Evolutionary conservation across 805 yeast species (phyloP), one percentile per base, ranked within the genome.

Genomic region (Zygosaccharomyces bailii): DNA sequence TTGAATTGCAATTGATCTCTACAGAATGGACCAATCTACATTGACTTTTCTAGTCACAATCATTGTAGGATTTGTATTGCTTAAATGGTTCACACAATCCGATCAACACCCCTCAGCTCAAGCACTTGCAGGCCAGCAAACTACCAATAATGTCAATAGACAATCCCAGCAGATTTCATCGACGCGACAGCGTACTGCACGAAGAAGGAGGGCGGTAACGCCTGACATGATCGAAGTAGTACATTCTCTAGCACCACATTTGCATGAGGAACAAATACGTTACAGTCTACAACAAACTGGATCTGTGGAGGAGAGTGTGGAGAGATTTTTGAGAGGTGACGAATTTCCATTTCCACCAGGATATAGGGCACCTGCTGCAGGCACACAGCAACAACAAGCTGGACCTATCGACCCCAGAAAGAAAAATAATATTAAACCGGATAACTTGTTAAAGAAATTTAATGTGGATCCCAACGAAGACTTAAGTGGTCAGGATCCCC

Each of bases 141-240:
- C 21, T 37, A 27, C 40, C 10, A 37, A 34, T 20, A 25, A 35
- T 39, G 27, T 24, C 36, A 25, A 27, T 39, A 19, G 35, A 39
- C 17, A 48, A 43, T 30, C 36, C 31, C 36, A 34, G 14, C 36
- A 18, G 23, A 34, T 17, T 5, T 35, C 34, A 6, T 25, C 52
- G 25, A 21, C 48, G 11, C 45, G 51, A 23, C 45, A 41, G 29
- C 35, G 33, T 13, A 20, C 39, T 9, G 31, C 42, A n/a, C 34
- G 41, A 40, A 51, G 16, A n/a, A 68, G 74, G 37, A 74, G 86
- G 45, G 68, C 62, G 10, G 81, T 84, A 17, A 80, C 83, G 2
- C 71, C 70, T 4, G 78, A 76, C 45, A 91, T 91, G 98, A 73
- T 91, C 34, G 93, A 84, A 51, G 82, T 86, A 0, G 96, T 91